Base-by-base conservation (phyloP, 2,329 filamentous ascomycete species). In the Coniella vitis region DNA sequence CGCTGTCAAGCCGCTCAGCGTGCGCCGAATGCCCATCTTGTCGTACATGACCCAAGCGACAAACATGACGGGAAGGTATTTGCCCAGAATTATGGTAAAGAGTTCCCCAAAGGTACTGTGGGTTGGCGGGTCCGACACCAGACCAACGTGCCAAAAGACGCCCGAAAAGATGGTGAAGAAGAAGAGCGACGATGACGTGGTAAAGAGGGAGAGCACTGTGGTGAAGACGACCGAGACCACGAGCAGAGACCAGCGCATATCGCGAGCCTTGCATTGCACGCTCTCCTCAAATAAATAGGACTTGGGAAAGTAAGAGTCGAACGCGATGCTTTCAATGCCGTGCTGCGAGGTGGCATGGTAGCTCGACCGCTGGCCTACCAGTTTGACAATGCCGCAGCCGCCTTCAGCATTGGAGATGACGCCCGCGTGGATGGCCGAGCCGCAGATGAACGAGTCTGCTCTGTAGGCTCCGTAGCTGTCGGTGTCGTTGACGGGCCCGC, bases 271-370 rank as follows among this genome's bases (percentile, higher is more conserved):
- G 58, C 88, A 86, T 13, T 76, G 67, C 7, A 89, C 74, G 29
- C 75, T 75, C 4, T 72, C 66, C 4, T 87, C 68, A 57, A 98
- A 97, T 16, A 79, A 80, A 63, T 88, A 96, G 0, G 90, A 84
- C 25, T 87, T 83, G 1, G 93, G 93, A 59, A 98, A 98, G 56
- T 88, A 89, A 0, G 89, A 91, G 54, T 90, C 79, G 62, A 98
- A 98, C 4, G 68, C 76, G 47, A 87, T 73, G 54, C 89, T 95
- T 22, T 72, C 68, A 55, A 97, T 89, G 45, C 85, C 87, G 60
- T 94, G 74, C n/a, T 74, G 74, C 41, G 78, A 76, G 9, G 83
- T 82, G 37, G 78, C 74, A 37, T 75, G 67, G 61, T 83, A 95
- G 42, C 76, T 69, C 47, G 75, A 69, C 48, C 81, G 78, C 47